Conservation (phyloP, 345 rosid species). For the Rhodomyrtus tomentosa region DNA sequence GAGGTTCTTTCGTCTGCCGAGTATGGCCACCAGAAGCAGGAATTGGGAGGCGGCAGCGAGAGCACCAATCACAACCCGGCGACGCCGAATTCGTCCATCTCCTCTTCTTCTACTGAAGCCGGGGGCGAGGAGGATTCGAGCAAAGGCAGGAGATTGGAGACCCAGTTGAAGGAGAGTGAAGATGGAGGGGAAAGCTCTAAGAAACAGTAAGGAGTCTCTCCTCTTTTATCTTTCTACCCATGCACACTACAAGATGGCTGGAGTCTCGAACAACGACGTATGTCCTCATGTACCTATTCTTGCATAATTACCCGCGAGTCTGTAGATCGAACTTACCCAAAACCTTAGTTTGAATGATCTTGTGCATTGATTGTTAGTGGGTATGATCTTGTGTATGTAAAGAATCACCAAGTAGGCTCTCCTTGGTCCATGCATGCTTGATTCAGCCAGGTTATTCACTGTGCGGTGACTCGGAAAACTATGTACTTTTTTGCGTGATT, state of each 20-base stretch:
- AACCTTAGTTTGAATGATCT: background rate
- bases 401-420: background rate
- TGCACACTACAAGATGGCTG: background rate
- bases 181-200: conserved; percentile 39
- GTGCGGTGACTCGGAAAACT: background rate
- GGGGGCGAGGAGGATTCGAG: conserved; percentile 51
- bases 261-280: background rate
- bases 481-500: background rate
- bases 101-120: conserved; percentile 58
- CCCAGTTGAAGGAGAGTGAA: conserved; percentile 15
- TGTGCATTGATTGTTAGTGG: background rate
- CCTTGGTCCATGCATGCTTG: background rate
- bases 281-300: background rate
- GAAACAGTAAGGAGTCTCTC: conserved; percentile 28
- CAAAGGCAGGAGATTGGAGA: conserved; percentile 30
- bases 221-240: background rate
- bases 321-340: background rate
- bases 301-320: background rate
- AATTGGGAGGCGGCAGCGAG: conserved; percentile 7
- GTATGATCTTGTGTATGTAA: background rate
- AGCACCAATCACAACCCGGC: conserved; percentile 12
- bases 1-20: conserved; percentile 35
- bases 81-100: conserved; percentile 43
- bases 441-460: background rate
- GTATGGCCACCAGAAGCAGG: conserved; percentile 6